A percentile compares a stretch with the other conserved stretches of the same genome.
These are phyloP conservation scores for Begonia fuchsioides DNA, from an alignment of 306 rosid species.

Conservation along the genomic window DNA sequence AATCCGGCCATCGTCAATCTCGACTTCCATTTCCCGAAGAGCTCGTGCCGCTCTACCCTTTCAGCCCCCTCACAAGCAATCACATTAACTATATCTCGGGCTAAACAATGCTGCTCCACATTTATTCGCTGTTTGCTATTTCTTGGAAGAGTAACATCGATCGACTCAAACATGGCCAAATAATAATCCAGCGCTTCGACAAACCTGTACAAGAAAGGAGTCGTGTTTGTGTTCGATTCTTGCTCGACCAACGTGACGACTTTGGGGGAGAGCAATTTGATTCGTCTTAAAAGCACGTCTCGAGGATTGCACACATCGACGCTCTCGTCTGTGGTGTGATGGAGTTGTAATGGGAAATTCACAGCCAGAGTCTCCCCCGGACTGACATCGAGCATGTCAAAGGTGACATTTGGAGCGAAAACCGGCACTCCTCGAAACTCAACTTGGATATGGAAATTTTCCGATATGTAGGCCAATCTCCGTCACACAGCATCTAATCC, in stretches of 20 bases:
- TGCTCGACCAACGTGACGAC: slow-evolving; percentile 84
- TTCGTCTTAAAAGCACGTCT: slow-evolving; percentile 66
- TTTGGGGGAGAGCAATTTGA: slow-evolving; percentile 65
- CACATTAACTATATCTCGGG: slow-evolving; percentile 72
- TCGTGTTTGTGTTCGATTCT: slow-evolving; percentile 95
- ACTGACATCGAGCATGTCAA: slow-evolving; percentile 60
- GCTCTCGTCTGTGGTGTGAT: slow-evolving; percentile 94
- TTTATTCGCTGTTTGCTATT: slow-evolving; percentile 60
- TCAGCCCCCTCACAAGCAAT: too few species aligned
- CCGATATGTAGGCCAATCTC: slow-evolving; percentile 46
- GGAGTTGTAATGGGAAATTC: slow-evolving; percentile 86
- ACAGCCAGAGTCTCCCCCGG: slow-evolving; percentile 84
- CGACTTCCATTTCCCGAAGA: too few species aligned
- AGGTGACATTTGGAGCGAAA: slow-evolving; percentile 46
- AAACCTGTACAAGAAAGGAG: slow-evolving; percentile 68
- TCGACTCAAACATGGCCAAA: slow-evolving; percentile 83
- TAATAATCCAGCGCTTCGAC: slow-evolving; percentile 72
- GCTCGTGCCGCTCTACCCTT: too few species aligned
- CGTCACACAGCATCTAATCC: slow-evolving; percentile 52
- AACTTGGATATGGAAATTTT: slow-evolving; percentile 52
- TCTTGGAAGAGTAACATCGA: slow-evolving; percentile 60
- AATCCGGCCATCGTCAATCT: neutral
- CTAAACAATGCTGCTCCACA: slow-evolving; percentile 86
- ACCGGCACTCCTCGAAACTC: slow-evolving; percentile 76
- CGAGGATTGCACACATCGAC: slow-evolving; percentile 75